A percentile compares a stretch with the other conserved stretches of the same genome.
Conservation (phyloP, 768 basidiomycete species). For the Tricholoma terreum region DNA sequence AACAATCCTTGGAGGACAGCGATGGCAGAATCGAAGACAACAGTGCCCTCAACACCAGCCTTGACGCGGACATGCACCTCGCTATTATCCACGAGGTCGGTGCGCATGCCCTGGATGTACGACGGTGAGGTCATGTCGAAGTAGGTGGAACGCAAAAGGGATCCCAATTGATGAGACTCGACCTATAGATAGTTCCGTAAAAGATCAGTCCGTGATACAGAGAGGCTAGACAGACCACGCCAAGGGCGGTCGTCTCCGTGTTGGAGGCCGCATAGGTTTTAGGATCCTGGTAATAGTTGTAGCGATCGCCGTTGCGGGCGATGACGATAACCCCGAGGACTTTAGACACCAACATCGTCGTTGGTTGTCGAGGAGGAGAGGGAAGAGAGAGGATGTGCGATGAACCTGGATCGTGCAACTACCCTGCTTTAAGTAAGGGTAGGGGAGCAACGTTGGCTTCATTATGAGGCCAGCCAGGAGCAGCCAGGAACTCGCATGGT, state of each 20-base stretch:
- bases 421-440: conserved; percentile 9
- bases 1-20: conserved; percentile 84
- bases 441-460: conserved; percentile 3
- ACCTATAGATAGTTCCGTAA: conserved; percentile 36
- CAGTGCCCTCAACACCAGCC: conserved; percentile 79
- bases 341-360: conserved; percentile 46
- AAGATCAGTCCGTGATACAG: neutral
- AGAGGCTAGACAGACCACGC: conserved; percentile 47
- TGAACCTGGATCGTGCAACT: neutral
- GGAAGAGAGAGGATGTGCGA: conserved; percentile 17
- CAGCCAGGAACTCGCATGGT: conserved; percentile 12
- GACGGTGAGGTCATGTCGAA: conserved; percentile 63
- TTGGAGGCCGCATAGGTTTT: conserved; percentile 57
- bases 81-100: conserved; percentile 68
- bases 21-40: conserved; percentile 83
- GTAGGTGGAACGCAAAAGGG: conserved; percentile 61
- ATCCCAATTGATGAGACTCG: conserved; percentile 66
- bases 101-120: conserved; percentile 62
- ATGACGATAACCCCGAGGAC: conserved; percentile 78
- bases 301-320: conserved; percentile 76
- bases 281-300: conserved; percentile 69
- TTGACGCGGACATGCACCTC: conserved; percentile 78
- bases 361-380: conserved; percentile 14
- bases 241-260: conserved; percentile 73
- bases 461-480: neutral